Evolutionary conservation across 2,329 filamentous ascomycete genomes (phyloP).

Genomic region (Stylonectria norvegica): DNA sequence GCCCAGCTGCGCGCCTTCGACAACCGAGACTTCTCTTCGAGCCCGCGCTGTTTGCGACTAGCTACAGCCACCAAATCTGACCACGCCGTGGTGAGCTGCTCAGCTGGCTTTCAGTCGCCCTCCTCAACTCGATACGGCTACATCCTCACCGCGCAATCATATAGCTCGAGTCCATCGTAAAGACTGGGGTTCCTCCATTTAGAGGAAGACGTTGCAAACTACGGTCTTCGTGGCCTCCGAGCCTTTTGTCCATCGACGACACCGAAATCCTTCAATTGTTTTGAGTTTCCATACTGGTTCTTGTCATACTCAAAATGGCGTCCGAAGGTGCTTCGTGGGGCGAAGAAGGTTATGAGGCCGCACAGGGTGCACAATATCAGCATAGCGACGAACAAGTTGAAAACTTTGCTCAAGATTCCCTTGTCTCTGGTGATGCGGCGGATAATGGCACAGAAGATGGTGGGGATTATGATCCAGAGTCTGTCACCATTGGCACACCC

Average conservation of each 20-base stretch:
- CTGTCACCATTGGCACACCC: constrained; percentile 44
- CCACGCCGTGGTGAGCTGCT: not conserved
- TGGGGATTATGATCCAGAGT: constrained; percentile 58
- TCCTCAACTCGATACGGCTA: no score
- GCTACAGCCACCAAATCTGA: not conserved
- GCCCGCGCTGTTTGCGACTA: not conserved
- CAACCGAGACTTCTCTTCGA: not conserved
- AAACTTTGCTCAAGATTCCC: constrained; percentile 45
- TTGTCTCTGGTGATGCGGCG: constrained; percentile 48
- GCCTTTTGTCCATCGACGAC: constrained; percentile 8
- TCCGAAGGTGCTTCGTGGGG: constrained; percentile 47
- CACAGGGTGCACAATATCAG: constrained; percentile 55
- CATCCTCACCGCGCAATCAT: no score
- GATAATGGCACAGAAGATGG: constrained; percentile 50
- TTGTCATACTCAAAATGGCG: constrained; percentile 30
- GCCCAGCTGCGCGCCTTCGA: no score
- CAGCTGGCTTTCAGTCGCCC: not conserved
- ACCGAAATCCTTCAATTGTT: constrained; percentile 6
- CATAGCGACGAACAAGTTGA: constrained; percentile 54
- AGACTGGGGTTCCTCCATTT: no score
- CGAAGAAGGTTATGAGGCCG: constrained; percentile 51
- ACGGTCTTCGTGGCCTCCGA: constrained; percentile 9
- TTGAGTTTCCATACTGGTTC: constrained; percentile 6
- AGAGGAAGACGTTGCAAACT: no score
- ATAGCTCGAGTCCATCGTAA: no score